Evolutionary conservation across 1,284 basidiomycete species (phyloP).

Genomic region (Uromyces viciae-fabae): DNA sequence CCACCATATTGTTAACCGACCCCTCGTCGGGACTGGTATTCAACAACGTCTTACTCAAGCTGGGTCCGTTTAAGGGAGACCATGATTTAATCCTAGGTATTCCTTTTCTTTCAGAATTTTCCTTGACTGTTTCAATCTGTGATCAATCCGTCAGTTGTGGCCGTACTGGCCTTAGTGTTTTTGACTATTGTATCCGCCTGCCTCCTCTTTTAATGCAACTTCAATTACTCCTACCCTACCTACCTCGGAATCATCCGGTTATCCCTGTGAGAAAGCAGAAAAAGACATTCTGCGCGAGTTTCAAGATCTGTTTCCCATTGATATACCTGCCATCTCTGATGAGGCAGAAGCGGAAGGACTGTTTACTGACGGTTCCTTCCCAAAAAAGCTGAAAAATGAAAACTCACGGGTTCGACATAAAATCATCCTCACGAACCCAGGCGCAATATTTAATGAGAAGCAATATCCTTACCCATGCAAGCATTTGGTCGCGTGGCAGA

Average conservation of each 20-base stretch:
- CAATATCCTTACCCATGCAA: conserved; percentile 1
- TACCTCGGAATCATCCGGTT: not conserved
- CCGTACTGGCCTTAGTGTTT: not conserved
- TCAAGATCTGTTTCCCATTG: not conserved
- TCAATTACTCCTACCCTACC: not conserved
- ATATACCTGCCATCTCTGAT: conserved; percentile 12
- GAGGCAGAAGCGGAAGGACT: not conserved
- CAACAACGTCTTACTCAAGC: not conserved
- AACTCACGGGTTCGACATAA: not conserved
- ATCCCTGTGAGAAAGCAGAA: not conserved
- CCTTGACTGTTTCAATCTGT: not conserved
- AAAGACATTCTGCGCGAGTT: not conserved
- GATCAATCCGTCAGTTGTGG: not conserved
- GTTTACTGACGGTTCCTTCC: not conserved
- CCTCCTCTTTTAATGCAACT: not conserved
- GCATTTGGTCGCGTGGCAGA: not conserved
- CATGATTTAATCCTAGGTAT: conserved; percentile 9
- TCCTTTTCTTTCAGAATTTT: not conserved
- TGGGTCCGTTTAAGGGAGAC: not conserved
- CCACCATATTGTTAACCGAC: not conserved
- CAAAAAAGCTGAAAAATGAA: not conserved
- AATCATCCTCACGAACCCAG: not conserved
- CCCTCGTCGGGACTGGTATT: not conserved
- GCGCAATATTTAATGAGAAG: not conserved
- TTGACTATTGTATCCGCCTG: not conserved